Percentiles rank a stretch among this genome's conserved stretches.
Conservation (phyloP, 148 eudicot genomes). For the Rhododendron ferrugineum region DNA sequence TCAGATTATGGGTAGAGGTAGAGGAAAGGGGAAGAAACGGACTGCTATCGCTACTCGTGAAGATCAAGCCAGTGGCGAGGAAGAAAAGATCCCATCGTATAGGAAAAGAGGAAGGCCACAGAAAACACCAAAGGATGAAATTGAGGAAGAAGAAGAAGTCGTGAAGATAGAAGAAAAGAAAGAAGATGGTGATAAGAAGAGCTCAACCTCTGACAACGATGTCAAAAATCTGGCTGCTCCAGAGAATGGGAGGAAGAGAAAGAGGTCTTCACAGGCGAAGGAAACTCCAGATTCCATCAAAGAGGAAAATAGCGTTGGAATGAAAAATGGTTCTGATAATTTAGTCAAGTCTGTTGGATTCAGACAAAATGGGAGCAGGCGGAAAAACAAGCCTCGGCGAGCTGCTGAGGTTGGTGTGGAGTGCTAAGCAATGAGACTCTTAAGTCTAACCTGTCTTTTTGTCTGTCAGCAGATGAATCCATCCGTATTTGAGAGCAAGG, state of each 20-base stretch:
- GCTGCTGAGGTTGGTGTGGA: slow-evolving; percentile 89
- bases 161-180: slow-evolving; percentile 24
- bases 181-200: slow-evolving; percentile 28
- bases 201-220: slow-evolving; percentile 20
- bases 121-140: slow-evolving; percentile 37
- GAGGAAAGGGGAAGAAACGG: slow-evolving; percentile 59
- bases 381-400: slow-evolving; percentile 70
- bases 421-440: slow-evolving; percentile 24
- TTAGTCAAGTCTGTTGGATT: slow-evolving; percentile 49
- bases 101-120: slow-evolving; percentile 62
- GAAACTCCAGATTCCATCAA: slow-evolving; percentile 27
- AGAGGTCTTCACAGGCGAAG: slow-evolving; percentile 31
- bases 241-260: slow-evolving; percentile 56
- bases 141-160: slow-evolving; percentile 27
- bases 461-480: not conserved
- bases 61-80: slow-evolving; percentile 26
- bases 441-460: not conserved
- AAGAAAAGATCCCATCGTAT: slow-evolving; percentile 36
- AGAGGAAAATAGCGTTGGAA: slow-evolving; percentile 36
- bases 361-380: slow-evolving; percentile 63
- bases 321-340: slow-evolving; percentile 19
- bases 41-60: slow-evolving; percentile 23
- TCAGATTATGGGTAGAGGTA: slow-evolving; percentile 54
- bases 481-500: slow-evolving; percentile 2
- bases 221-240: slow-evolving; percentile 22